Evolutionary conservation across 1,284 basidiomycete genomes (phyloP).

Genomic region (Ustilago lituana): DNA sequence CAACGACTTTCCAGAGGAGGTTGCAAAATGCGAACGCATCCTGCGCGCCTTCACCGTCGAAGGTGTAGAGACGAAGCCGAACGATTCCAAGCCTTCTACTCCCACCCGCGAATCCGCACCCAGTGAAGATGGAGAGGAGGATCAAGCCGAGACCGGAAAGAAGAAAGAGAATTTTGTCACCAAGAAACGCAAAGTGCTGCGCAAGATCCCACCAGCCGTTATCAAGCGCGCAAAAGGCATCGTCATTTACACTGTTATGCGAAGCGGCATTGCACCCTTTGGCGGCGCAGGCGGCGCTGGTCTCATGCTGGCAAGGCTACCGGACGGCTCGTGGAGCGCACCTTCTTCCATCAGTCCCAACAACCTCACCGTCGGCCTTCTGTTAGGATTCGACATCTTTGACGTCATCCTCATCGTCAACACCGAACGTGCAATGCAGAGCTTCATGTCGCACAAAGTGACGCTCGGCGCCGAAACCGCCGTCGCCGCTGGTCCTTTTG

Average conservation of each 20-base stretch:
- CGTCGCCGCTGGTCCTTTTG: conserved; percentile 71
- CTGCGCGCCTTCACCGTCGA: conserved; percentile 64
- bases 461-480: conserved; percentile 71
- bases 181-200: conserved; percentile 68
- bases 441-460: conserved; percentile 71
- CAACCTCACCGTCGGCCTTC: conserved; percentile 68
- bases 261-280: conserved; percentile 70
- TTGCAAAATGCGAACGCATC: conserved; percentile 71
- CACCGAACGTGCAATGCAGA: conserved; percentile 70
- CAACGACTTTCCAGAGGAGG: conserved; percentile 70
- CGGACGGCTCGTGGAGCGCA: conserved; percentile 69
- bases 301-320: conserved; percentile 56
- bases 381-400: conserved; percentile 62
- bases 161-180: conserved; percentile 60
- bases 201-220: conserved; percentile 71
- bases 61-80: conserved; percentile 53
- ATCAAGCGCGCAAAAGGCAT: conserved; percentile 68
- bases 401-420: conserved; percentile 69
- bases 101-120: conserved; percentile 9
- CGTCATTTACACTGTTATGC: conserved; percentile 71
- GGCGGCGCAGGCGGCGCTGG: conserved; percentile 72
- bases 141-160: conserved; percentile 57
- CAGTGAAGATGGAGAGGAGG: conserved; percentile 24
- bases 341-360: conserved; percentile 71
- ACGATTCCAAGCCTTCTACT: neutral